A percentile compares a stretch with the other conserved stretches of the same genome.
These are phyloP conservation scores for Aspergillus aculeatinus DNA, from an alignment of 2,329 filamentous ascomycete species.

Conservation along the genomic window DNA sequence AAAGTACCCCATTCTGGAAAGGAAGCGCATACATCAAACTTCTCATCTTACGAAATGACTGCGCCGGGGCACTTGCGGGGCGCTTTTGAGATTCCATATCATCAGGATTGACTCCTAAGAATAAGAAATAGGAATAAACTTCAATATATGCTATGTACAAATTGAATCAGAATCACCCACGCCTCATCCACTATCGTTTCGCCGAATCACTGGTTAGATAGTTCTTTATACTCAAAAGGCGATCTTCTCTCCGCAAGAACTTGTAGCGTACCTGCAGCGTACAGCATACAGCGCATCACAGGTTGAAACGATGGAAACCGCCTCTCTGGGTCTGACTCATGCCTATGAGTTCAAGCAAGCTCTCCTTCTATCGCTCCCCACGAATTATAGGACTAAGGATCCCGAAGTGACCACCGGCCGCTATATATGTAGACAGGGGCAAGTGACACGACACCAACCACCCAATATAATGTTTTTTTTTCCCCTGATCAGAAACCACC, in stretches of 20 bases:
- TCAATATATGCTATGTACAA: slow-evolving; percentile 4
- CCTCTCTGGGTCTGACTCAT: not conserved
- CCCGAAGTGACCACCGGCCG: not conserved
- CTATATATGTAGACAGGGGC: not conserved
- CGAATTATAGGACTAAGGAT: not conserved
- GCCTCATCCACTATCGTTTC: not conserved
- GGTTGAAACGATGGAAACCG: not conserved
- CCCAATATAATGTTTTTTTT: not conserved
- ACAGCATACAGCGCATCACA: not conserved
- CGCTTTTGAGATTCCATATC: not conserved
- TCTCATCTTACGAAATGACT: not conserved
- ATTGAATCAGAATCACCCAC: not conserved
- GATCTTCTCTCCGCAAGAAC: too few relatives aligned
- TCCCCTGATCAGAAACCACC: not conserved
- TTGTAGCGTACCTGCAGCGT: not conserved
- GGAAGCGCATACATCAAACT: not conserved
- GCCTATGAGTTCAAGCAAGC: not conserved
- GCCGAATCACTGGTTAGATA: not conserved
- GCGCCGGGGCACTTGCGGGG: not conserved
- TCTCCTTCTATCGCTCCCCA: not conserved
- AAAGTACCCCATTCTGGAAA: not conserved
- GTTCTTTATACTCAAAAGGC: too few relatives aligned
- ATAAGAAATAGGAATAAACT: not conserved
- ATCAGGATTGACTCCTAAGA: not conserved
- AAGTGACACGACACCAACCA: not conserved